These are phyloP conservation scores for Parmales sp. DNA, from an alignment of 108 stramenopile species.

Conservation along the genomic window DNA sequence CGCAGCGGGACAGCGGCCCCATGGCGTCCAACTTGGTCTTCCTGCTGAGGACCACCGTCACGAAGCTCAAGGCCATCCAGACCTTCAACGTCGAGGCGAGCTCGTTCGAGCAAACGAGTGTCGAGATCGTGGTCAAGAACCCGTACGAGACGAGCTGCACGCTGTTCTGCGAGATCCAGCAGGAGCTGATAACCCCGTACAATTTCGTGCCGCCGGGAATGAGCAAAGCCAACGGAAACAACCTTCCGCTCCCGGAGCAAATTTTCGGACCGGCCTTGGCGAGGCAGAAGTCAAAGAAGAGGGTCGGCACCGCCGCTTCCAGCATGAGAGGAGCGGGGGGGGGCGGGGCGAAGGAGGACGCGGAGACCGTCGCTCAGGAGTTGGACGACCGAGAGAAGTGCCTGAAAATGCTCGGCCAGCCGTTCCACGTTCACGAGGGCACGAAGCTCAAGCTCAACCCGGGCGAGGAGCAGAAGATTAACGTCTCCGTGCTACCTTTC, in stretches of 20 bases:
- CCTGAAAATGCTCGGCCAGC: not conserved
- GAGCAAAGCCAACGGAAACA: no score
- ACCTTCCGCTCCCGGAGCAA: not conserved
- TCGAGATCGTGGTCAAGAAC: conserved; percentile 25
- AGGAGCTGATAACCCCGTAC: not conserved
- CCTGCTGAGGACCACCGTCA: conserved; percentile 23
- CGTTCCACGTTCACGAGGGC: conserved; percentile 18
- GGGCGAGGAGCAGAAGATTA: conserved; percentile 2
- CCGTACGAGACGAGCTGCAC: conserved; percentile 22
- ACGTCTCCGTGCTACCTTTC: conserved; percentile 34
- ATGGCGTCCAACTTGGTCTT: conserved; percentile 35
- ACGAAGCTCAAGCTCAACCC: conserved; percentile 18
- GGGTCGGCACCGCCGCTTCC: not conserved
- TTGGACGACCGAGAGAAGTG: conserved; percentile 22
- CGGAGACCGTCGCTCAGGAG: conserved; percentile 24
- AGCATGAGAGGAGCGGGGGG: not conserved
- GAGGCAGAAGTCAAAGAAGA: conserved; percentile 8
- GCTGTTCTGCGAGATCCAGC: conserved; percentile 10
- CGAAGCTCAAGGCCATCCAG: conserved; percentile 14
- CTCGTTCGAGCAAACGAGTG: conserved; percentile 25
- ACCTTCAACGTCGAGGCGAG: conserved; percentile 11
- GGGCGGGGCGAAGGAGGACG: conserved; percentile 11
- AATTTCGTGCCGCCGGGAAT: not conserved
- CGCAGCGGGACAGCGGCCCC: conserved; percentile 11
- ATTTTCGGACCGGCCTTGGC: not conserved